Evolutionary conservation across 2,329 filamentous ascomycete genomes (phyloP).

Genomic region (Periconia sp.): DNA sequence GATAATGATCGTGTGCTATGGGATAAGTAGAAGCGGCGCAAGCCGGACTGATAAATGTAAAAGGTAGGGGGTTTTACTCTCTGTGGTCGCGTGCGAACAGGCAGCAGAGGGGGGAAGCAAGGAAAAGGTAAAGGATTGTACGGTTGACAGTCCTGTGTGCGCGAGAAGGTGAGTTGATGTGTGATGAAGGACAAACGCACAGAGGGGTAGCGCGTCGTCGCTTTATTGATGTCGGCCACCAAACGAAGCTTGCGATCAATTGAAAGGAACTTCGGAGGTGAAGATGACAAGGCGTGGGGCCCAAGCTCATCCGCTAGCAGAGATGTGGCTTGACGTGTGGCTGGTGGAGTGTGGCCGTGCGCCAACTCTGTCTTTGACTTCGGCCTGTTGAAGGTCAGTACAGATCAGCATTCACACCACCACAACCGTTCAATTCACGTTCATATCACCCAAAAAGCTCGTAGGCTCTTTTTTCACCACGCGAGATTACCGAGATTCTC

Average conservation of each 20-base stretch:
- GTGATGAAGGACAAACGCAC: background rate
- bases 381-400: background rate
- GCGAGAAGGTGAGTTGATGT: conserved; percentile 2
- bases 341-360: conserved; percentile 3
- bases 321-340: conserved; percentile 11
- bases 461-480: too few relatives aligned
- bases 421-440: background rate
- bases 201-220: conserved; percentile 3
- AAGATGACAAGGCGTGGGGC: background rate
- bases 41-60: background rate
- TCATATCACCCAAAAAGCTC: background rate
- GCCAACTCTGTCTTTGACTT: background rate
- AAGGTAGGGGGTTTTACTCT: background rate
- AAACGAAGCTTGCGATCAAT: conserved; percentile 3
- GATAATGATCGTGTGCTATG: conserved; percentile 13
- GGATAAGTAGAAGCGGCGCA: conserved; percentile 7
- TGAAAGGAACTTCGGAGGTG: background rate
- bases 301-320: too few relatives aligned
- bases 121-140: background rate
- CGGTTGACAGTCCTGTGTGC: conserved; percentile 13
- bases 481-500: background rate
- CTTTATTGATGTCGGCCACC: conserved; percentile 1
- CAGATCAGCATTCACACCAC: background rate
- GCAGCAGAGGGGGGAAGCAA: background rate
- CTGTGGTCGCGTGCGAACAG: background rate